Base-by-base conservation (phyloP, 768 basidiomycete species). In the Leccinum longicurvipes region DNA sequence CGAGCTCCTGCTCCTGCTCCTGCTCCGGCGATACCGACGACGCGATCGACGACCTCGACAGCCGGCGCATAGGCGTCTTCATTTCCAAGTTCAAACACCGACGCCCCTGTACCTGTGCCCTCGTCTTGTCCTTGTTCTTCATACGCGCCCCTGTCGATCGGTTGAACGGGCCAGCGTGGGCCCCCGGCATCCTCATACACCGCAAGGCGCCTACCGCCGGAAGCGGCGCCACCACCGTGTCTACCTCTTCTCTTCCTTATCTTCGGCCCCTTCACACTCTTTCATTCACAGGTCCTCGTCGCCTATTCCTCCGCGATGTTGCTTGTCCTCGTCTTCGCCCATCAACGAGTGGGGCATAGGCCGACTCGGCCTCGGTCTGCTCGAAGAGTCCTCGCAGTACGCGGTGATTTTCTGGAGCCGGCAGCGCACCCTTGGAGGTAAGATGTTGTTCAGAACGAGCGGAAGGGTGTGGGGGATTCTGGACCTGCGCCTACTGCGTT, bases 321-420 rank as follows among this genome's bases (percentile, higher is more conserved):
- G 66, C 28, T 17, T 66, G 62, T 65, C n/a, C n/a, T n/a, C 56
- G 44, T 69, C 74, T 4, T 78, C 77, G 32, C 76, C 73, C 61
- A 75, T 68, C 48, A 81, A 60, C 6, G 72, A 68, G 31, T 79
- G 79, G 3, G 79, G 79, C 47, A 81, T 72, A 45, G 70, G 74
- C 54, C 69, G 72, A 51, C 45, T 63, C 45, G 47, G 45, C 51
- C 51, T 55, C 23, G 46, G 51, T n/a, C 56, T 48, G 47, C 59
- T 54, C 19, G 60, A 51, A 23, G 32, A 31, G 60, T 49, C 44
- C 56, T 54, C 46, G 39, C 31, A 21, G 50, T n/a, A 24, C 50
- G 57, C 1, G 23, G 51, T 32, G 45, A 50, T 14, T 28, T 49
- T 46, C 42, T 23, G 12, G 10, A n/a, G 14, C 53, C 9, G 3